Conservation (phyloP, 2,329 filamentous ascomycete species). For the Sporothrix pallida region DNA sequence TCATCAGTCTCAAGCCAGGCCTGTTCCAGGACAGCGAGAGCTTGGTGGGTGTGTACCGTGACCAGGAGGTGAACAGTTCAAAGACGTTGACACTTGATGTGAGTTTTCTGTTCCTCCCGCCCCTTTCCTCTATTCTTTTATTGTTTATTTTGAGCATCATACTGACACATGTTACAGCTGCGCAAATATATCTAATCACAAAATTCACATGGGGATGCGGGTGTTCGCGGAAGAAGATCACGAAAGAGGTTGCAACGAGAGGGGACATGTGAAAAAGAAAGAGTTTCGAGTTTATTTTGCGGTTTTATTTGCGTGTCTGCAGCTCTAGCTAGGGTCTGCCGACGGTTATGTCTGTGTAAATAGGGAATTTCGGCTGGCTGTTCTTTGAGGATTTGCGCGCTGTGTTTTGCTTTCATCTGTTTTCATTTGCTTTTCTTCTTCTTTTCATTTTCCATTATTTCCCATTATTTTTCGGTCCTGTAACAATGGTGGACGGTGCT, state of each 20-base stretch:
- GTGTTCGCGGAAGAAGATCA: neutral
- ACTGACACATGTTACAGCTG: slow-evolving; percentile 28
- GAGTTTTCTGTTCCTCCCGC: slow-evolving; percentile 53
- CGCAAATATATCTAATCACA: slow-evolving; percentile 34
- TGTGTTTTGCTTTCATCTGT: neutral
- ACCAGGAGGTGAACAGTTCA: slow-evolving; percentile 91
- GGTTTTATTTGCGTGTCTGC: neutral
- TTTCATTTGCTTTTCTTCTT: neutral
- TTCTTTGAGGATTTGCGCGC: slow-evolving; percentile 13
- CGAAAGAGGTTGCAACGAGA: neutral
- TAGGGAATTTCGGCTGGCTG: slow-evolving; percentile 24
- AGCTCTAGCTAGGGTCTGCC: slow-evolving; percentile 8
- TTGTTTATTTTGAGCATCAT: neutral
- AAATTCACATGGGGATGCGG: neutral
- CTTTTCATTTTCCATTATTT: neutral
- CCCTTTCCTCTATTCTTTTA: neutral
- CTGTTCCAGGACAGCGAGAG: slow-evolving; percentile 97
- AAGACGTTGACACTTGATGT: slow-evolving; percentile 94
- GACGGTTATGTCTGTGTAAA: slow-evolving; percentile 24
- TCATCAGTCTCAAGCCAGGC: slow-evolving; percentile 94
- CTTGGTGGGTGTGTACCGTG: slow-evolving; percentile 91
- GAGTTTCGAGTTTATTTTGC: neutral
- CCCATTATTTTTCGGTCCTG: neutral
- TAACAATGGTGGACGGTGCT: neutral
- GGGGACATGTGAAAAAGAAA: neutral